Evolutionary conservation across 1,284 basidiomycete species (phyloP), one percentile per base, ranked within the genome.

Genomic region (Tranzscheliella williamsii): DNA sequence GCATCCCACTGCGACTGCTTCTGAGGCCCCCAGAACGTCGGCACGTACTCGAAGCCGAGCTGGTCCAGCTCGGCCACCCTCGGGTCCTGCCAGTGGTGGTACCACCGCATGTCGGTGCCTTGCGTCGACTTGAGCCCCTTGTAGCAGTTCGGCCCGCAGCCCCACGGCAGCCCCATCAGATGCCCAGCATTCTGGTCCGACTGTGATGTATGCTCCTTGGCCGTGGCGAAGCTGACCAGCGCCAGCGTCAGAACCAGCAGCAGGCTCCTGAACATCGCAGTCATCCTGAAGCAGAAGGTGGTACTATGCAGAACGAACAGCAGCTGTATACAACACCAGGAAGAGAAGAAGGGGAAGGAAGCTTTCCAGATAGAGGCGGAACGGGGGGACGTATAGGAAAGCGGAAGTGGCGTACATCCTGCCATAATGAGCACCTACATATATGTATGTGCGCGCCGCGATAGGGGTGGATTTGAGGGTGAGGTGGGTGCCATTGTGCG

Each of bases 21-120:
- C 8, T 35, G 24, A 1, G 67, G 58, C 7, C 72, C 74, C 74
- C 74, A 76, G 45, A 58, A 70, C 24, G 54, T 70, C 5, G 74
- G 72, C 3, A 76, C 70, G 38, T 61, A 76, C 15, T 72, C 54
- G 24, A 70, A 41, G 7, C 60, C 60, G 22, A 60, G 39, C 11
- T 45, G 22, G 51, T 67, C 54, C 11, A 67, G 48, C 0, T 58
- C 38, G 15, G 32, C 8, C 9, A 70, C 58, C 6, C 38, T 21
- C 0, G 32, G 39, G 23, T 60, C 58, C 40, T 67, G 60, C 70
- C 70, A 72, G 42, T 72, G 70, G 23, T 67, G 66, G 42, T 70
- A 70, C 44, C 51, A 70, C 2, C 18, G 16, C n/a, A 72, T 21
- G 35, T 51, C 37, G 8, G 36, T 41, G 4, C 9, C 17, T 3